Base-by-base conservation (phyloP, 2,329 filamentous ascomycete species). In the Apiospora sp. region DNA sequence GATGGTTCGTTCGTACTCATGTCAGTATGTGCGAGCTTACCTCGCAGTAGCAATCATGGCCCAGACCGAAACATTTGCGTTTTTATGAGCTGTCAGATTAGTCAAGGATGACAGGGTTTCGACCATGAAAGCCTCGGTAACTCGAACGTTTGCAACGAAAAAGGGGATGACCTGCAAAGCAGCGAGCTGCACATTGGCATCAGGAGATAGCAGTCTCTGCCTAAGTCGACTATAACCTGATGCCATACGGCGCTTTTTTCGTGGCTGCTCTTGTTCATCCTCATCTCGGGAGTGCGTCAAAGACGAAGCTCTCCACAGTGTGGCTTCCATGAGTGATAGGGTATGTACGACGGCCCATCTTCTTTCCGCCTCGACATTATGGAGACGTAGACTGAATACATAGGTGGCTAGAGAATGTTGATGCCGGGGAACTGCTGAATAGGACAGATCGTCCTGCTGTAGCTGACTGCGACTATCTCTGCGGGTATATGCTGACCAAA, bases 1-100 rank as follows among this genome's bases (percentile, higher is more conserved):
- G 58, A n/a, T 12, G 34, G n/a, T 44, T 34, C 13, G 22, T 8
- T 2, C n/a, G 22, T 22, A 27, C 34, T 16, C 13, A 69, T 43
- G 14, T 4, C 44, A 58, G 24, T 30, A 71, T 67, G 16, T 43
- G 54, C 37, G 30, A 71, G 22, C 87, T 79, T 84, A 95, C 94
- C 93, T 94, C 74, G 94, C 87, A 79, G 94, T 90, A n/a, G 92
- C 92, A 70, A 98, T 81, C 85, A 97, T 90, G 24, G 94, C 92
- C 96, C 96, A 99, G 0, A 92, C 94, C 10, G 92, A 89, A 54
- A 92, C 84, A 12, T 83, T 81, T 19, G 84, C 83, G 75, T 92
- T 91, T 77, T 97, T 95, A 78, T 96, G 93, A 13, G 89, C 87
- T 61, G 93, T 89, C 71, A 88, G 86, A 14, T 84, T 81, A 22